Evolutionary conservation across 257 asterid genomes (phyloP).

Genomic region (Solanum pinnatisectum): DNA sequence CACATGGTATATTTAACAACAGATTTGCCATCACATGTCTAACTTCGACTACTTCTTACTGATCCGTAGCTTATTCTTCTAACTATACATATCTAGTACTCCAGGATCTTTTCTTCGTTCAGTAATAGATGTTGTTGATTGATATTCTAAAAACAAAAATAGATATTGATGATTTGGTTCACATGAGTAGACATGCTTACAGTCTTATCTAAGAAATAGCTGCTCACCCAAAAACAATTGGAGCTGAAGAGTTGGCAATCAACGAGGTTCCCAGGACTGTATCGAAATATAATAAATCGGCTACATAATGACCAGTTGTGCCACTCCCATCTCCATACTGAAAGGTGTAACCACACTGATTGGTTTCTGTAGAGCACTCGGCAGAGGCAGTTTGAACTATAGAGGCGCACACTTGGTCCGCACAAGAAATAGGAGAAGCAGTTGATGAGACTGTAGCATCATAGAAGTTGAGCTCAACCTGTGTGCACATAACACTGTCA

Average conservation of each 20-base stretch:
- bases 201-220: background rate
- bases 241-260: conserved; percentile 75
- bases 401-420: conserved; percentile 54
- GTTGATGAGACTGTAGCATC: conserved; percentile 65
- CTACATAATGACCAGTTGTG: conserved; percentile 68
- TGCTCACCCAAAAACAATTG: conserved; percentile 80
- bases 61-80: background rate
- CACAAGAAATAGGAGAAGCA: conserved; percentile 61
- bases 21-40: background rate
- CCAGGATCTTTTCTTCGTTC: background rate
- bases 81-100: background rate
- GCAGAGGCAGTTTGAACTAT: conserved; percentile 12
- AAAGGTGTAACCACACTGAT: conserved; percentile 69
- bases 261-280: conserved; percentile 57
- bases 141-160: background rate
- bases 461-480: conserved; percentile 74
- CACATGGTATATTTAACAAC: background rate
- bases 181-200: background rate
- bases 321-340: conserved; percentile 95
- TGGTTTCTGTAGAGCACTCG: conserved; percentile 49
- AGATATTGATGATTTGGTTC: background rate
- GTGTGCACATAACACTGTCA: conserved; percentile 7
- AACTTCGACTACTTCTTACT: background rate
- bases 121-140: background rate
- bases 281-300: conserved; percentile 67